These are phyloP conservation scores for Ceratocystis harringtonii DNA, from an alignment of 2,329 filamentous ascomycete species.

Conservation along the genomic window DNA sequence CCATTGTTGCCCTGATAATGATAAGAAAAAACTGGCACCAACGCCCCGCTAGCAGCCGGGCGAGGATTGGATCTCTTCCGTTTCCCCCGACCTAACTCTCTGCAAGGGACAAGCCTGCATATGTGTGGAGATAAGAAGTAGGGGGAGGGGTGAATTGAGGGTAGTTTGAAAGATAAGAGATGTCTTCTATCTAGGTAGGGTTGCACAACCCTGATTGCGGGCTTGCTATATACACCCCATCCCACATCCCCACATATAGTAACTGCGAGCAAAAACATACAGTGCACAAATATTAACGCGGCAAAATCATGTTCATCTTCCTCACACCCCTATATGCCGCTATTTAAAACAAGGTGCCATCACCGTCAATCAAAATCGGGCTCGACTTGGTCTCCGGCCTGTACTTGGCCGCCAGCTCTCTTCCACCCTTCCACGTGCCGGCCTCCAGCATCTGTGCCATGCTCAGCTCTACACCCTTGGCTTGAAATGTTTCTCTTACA, in stretches of 20 bases:
- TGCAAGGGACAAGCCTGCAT: constrained; percentile 6
- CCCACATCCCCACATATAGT: neutral
- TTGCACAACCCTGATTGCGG: neutral
- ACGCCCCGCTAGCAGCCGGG: neutral
- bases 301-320: neutral
- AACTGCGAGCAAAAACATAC: neutral
- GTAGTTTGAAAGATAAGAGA: neutral
- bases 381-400: constrained; percentile 68
- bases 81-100: neutral
- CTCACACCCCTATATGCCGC: neutral
- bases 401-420: constrained; percentile 65
- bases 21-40: neutral
- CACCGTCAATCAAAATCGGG: constrained; percentile 67
- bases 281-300: neutral
- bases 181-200: neutral
- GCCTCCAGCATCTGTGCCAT: constrained; percentile 39
- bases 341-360: constrained; percentile 68
- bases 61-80: neutral
- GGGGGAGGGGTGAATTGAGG: neutral
- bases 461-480: constrained; percentile 26
- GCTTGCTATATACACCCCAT: neutral
- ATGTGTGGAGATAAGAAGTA: constrained; percentile 6
- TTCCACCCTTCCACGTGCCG: constrained; percentile 48
- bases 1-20: neutral
- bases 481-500: constrained; percentile 26